Evolutionary conservation across 2,329 filamentous ascomycete genomes (phyloP).

Genomic region (Fusarium scirpi): DNA sequence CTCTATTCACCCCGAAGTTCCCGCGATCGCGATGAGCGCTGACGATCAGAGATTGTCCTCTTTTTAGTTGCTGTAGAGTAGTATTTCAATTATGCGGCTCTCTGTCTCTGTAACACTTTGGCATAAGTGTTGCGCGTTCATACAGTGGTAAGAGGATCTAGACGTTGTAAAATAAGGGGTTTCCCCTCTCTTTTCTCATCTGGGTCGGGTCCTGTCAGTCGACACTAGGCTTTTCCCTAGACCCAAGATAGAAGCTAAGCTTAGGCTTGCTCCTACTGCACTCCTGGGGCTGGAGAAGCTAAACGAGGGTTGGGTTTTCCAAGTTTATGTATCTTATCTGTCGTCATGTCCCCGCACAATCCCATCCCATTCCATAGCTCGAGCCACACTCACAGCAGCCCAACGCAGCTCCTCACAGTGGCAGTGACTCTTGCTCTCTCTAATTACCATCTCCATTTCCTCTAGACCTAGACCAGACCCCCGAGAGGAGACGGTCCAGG

Average conservation of each 20-base stretch:
- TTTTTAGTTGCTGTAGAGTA: not conserved
- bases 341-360: conserved; percentile 46
- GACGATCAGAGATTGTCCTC: conserved; percentile 28
- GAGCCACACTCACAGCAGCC: conserved; percentile 34
- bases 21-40: conserved; percentile 36
- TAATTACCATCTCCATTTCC: conserved; percentile 19
- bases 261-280: not conserved
- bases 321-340: conserved; percentile 29
- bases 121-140: not conserved
- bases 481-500: conserved; percentile 7
- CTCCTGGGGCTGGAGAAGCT: conserved; percentile 2
- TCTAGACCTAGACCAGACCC: conserved; percentile 23
- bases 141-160: not conserved
- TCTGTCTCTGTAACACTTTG: not conserved
- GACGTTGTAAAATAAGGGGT: not conserved
- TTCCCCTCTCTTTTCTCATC: conserved; percentile 10
- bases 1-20: conserved; percentile 7
- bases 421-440: conserved; percentile 27
- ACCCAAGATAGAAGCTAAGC: conserved; percentile 1
- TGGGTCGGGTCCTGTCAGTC: conserved; percentile 5
- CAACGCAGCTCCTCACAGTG: conserved; percentile 20
- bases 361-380: conserved; percentile 1
- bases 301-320: conserved; percentile 13
- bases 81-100: conserved; percentile 20
- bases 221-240: not conserved